Evolutionary conservation across 2,329 filamentous ascomycete genomes (phyloP).

Genomic region (Calonectria naviculata): DNA sequence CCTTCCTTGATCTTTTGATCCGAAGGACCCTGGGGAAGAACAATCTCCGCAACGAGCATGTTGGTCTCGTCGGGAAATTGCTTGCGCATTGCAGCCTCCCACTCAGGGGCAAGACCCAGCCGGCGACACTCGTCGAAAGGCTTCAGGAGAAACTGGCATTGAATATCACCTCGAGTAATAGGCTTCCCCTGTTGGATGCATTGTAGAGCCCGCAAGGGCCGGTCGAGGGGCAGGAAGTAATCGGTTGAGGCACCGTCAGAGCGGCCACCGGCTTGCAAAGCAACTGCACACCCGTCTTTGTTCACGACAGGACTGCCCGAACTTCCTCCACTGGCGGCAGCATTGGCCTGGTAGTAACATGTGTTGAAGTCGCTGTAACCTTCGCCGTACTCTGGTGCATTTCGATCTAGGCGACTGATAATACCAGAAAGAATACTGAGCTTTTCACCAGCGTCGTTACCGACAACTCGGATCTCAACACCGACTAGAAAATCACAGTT

Average conservation of each 20-base stretch:
- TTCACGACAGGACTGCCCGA: slow-evolving; percentile 99
- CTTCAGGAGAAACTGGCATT: slow-evolving; percentile 97
- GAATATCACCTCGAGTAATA: slow-evolving; percentile 94
- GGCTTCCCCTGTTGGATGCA: slow-evolving; percentile 82
- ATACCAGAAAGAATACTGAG: slow-evolving; percentile 97
- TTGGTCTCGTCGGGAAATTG: slow-evolving; percentile 93
- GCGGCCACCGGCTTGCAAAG: slow-evolving; percentile 92
- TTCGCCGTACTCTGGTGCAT: slow-evolving; percentile 97
- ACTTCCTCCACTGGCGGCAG: slow-evolving; percentile 94
- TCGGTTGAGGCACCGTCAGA: slow-evolving; percentile 96
- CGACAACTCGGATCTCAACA: slow-evolving; percentile 94
- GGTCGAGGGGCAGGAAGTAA: slow-evolving; percentile 95
- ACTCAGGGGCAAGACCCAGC: slow-evolving; percentile 84
- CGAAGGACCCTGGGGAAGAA: slow-evolving; percentile 90
- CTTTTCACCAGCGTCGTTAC: slow-evolving; percentile 98
- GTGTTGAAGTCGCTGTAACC: slow-evolving; percentile 98
- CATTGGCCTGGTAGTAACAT: slow-evolving; percentile 97
- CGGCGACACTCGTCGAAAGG: slow-evolving; percentile 97
- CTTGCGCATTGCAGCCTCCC: slow-evolving; percentile 87
- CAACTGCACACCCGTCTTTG: slow-evolving; percentile 90
- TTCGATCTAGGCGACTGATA: slow-evolving; percentile 94
- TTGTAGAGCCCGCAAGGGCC: slow-evolving; percentile 86
- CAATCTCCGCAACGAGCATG: slow-evolving; percentile 96
- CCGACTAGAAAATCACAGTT: slow-evolving; percentile 68
- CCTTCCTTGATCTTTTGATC: slow-evolving; percentile 91